phyloP scores from a whole-genome alignment of 345 rosid species.

The Physaria fendleri region DNA sequence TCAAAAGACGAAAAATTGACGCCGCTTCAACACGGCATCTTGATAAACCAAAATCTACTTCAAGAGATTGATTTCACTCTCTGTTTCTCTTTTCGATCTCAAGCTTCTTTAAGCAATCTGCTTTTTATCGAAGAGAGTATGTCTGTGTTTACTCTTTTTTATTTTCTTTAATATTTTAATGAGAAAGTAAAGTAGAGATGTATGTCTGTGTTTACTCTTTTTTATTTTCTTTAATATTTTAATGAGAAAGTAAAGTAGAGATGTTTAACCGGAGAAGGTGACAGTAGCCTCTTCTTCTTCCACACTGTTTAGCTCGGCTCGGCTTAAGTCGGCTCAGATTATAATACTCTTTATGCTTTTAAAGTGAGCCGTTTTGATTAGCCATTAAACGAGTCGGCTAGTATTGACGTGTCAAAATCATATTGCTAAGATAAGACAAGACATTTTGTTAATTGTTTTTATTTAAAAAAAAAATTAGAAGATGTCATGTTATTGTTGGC shows the following conservation, averaged over 20 bases:
- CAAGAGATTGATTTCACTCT: not conserved
- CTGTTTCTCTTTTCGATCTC: slow-evolving; percentile 7
- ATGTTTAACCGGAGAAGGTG: slow-evolving; percentile 29
- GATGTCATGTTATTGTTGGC: slow-evolving; percentile 17
- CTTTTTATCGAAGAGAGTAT: slow-evolving; percentile 17
- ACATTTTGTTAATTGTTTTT: not conserved
- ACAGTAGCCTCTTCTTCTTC: slow-evolving; percentile 25
- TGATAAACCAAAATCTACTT: not conserved
- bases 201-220: not conserved
- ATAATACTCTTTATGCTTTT: not conserved
- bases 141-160: not conserved
- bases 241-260: slow-evolving; percentile 18
- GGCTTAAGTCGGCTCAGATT: not conserved
- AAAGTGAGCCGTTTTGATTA: slow-evolving; percentile 5
- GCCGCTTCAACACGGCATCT: slow-evolving; percentile 62
- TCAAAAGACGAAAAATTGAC: slow-evolving; percentile 11
- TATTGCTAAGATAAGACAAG: slow-evolving; percentile 8
- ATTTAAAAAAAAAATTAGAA: not conserved
- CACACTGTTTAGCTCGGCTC: not conserved
- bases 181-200: too few relatives aligned
- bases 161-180: not conserved
- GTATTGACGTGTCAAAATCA: slow-evolving; percentile 3
- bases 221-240: not conserved
- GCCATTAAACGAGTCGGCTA: slow-evolving; percentile 2
- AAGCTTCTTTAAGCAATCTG: slow-evolving; percentile 8